Evolutionary conservation across 2,329 filamentous ascomycete species (phyloP).

Genomic region (Fusarium hainanense): DNA sequence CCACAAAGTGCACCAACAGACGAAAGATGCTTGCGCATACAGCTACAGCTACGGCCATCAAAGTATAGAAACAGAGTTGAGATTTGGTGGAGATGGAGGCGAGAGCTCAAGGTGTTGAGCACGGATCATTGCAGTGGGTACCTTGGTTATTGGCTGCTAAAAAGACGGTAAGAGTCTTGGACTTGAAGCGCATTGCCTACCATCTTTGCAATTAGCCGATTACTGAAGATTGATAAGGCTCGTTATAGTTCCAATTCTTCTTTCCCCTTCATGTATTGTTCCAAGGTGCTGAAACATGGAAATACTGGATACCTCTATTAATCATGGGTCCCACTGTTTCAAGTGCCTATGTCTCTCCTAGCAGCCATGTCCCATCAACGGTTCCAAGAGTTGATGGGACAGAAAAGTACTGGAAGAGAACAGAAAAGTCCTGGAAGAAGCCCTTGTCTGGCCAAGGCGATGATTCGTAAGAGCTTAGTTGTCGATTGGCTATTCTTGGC

Average conservation of each 20-base stretch:
- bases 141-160: not conserved
- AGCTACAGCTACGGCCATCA: not conserved
- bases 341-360: not conserved
- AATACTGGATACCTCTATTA: not conserved
- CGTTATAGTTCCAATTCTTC: not conserved
- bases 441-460: not conserved
- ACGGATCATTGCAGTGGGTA: not conserved
- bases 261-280: not conserved
- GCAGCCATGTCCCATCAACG: not conserved
- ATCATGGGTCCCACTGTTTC: not conserved
- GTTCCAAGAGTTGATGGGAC: not conserved
- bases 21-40: not conserved
- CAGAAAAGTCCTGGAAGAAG: not conserved
- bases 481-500: not conserved
- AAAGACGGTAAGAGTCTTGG: conserved; percentile 9
- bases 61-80: conserved; percentile 4
- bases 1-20: not conserved
- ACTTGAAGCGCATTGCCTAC: not conserved
- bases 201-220: not conserved
- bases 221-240: not conserved
- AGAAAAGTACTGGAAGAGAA: not conserved
- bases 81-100: not conserved
- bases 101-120: not conserved
- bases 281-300: not conserved
- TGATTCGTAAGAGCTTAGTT: not conserved